Conservation (phyloP, 345 rosid species). For the Mercurialis annua region DNA sequence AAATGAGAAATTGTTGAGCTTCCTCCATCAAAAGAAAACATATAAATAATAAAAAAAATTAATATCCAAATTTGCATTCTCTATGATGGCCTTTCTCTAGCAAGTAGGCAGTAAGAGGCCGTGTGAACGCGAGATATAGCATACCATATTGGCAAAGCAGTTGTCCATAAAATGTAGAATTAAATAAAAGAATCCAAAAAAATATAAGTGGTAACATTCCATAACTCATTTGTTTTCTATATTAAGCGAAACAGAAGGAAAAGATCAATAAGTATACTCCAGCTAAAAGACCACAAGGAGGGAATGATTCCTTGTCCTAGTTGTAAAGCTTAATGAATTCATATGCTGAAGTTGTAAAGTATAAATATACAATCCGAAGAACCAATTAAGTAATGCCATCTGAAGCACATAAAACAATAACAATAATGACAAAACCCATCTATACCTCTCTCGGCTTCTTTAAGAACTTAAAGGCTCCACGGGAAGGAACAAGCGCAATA, state of each 20-base stretch:
- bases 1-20: constrained; percentile 9
- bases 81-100: constrained; percentile 73
- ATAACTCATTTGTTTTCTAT: not conserved
- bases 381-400: constrained; percentile 5
- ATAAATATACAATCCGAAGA: constrained; percentile 8
- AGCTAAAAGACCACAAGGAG: constrained; percentile 71
- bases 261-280: not conserved
- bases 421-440: constrained; percentile 2
- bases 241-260: not conserved
- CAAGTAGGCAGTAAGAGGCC: constrained; percentile 87
- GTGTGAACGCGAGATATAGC: constrained; percentile 84
- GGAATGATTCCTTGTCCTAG: constrained; percentile 55
- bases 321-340: constrained; percentile 69
- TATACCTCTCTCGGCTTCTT: constrained; percentile 61
- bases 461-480: constrained; percentile 34
- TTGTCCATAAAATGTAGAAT: constrained; percentile 34
- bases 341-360: constrained; percentile 48
- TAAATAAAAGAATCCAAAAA: constrained; percentile 3
- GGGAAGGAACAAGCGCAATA: constrained; percentile 45
- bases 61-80: constrained; percentile 52
- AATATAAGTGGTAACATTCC: not conserved
- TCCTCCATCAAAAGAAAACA: constrained; percentile 3
- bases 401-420: not conserved
- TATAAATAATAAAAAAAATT: constrained; percentile 5
- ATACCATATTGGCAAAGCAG: constrained; percentile 92